Percentiles rank a stretch among this genome's conserved stretches.
Evolutionary conservation across 306 rosid genomes (phyloP).

Genomic region (peach (Prunus persica)): DNA sequence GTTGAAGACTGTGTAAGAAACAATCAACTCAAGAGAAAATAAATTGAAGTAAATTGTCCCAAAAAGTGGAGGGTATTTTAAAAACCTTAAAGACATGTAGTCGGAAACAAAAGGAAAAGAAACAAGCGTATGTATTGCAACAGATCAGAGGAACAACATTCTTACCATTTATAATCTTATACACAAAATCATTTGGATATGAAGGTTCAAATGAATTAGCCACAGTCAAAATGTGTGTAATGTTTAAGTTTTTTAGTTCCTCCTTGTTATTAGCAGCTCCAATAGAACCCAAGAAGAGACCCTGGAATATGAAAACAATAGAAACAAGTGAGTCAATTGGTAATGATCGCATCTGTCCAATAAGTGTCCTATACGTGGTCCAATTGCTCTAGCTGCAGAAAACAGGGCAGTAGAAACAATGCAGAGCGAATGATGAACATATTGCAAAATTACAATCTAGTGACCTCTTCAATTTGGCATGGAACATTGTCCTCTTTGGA

Average conservation of each 20-base stretch:
- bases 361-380: too few species aligned
- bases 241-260: constrained; percentile 47
- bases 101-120: background rate
- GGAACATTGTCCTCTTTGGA: constrained; percentile 51
- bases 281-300: constrained; percentile 77
- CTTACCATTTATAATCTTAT: constrained; percentile 58
- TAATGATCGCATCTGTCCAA: too few species aligned
- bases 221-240: constrained; percentile 78
- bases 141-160: constrained; percentile 2
- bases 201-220: constrained; percentile 48
- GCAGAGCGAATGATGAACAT: background rate
- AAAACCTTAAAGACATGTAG: background rate
- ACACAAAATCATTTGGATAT: constrained; percentile 55
- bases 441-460: background rate
- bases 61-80: background rate
- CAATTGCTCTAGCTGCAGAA: background rate
- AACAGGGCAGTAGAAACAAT: background rate
- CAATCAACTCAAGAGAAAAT: background rate
- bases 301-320: constrained; percentile 38
- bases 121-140: background rate
- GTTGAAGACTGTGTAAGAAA: background rate
- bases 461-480: constrained; percentile 64
- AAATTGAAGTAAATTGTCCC: background rate
- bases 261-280: constrained; percentile 58
- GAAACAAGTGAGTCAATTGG: background rate